Evolutionary conservation across 148 eudicot genomes (phyloP).

Genomic region (Cornus florida): DNA sequence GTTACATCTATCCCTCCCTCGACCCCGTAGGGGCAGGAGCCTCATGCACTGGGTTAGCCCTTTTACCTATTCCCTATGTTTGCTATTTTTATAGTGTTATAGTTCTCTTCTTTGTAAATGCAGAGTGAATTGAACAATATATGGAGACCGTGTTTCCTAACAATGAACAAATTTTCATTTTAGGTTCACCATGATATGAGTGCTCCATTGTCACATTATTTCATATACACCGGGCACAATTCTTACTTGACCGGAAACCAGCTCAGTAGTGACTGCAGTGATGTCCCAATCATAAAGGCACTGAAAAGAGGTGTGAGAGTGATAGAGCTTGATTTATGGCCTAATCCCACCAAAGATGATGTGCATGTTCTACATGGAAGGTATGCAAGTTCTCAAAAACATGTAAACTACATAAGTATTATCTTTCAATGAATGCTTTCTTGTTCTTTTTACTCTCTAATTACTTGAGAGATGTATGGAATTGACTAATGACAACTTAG

Average conservation of each 20-base stretch:
- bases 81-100: too few relatives aligned
- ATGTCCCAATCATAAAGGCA: slow-evolving; percentile 65
- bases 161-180: neutral
- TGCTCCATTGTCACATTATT: slow-evolving; percentile 84
- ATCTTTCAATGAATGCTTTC: neutral
- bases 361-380: slow-evolving; percentile 80
- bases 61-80: too few relatives aligned
- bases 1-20: too few relatives aligned
- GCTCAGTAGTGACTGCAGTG: slow-evolving; percentile 84
- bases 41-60: too few relatives aligned
- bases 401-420: neutral
- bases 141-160: neutral
- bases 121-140: neutral
- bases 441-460: neutral
- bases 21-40: too few relatives aligned
- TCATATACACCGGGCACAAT: slow-evolving; percentile 84
- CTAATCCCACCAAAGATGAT: slow-evolving; percentile 57
- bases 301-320: slow-evolving; percentile 78
- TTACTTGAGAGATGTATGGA: too few relatives aligned
- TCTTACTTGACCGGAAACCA: slow-evolving; percentile 90
- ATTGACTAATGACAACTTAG: neutral
- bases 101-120: neutral
- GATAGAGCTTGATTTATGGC: slow-evolving; percentile 92
- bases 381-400: slow-evolving; percentile 21
- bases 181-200: slow-evolving; percentile 88